A percentile compares a stretch with the other conserved stretches of the same genome.
Conservation (phyloP, 2,329 filamentous ascomycete genomes). For the Epichloe baconii region DNA sequence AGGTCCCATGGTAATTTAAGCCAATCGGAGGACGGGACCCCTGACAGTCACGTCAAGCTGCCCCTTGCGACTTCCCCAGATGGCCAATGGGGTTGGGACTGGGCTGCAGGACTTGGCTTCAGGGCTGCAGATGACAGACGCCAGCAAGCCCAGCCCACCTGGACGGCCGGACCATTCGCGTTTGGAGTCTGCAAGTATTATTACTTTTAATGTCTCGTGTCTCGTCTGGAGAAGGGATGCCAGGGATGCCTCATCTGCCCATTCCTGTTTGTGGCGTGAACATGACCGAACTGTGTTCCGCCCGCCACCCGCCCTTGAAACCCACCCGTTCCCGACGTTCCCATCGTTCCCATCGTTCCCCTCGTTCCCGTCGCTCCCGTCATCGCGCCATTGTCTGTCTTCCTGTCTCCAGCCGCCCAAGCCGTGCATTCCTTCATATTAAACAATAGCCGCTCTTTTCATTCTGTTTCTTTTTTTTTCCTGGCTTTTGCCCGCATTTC, state of each 20-base stretch:
- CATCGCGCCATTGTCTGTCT: background rate
- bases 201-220: too few relatives aligned
- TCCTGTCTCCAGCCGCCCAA: background rate
- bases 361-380: background rate
- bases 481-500: background rate
- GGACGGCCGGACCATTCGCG: too few relatives aligned
- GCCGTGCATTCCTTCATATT: slow-evolving; percentile 1
- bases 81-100: background rate
- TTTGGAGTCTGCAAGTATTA: too few relatives aligned
- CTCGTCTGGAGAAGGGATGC: too few relatives aligned
- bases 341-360: background rate
- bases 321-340: background rate
- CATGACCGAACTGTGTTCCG: background rate
- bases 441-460: slow-evolving; percentile 2
- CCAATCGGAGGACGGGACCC: background rate
- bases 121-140: background rate
- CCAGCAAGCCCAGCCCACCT: too few relatives aligned
- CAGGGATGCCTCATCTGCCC: background rate
- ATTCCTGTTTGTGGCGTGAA: background rate
- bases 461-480: background rate
- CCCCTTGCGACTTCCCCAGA: background rate
- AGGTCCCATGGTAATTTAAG: too few relatives aligned
- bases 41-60: background rate
- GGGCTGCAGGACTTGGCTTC: background rate
- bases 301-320: background rate